Percentiles rank a stretch among this genome's conserved stretches.
These are phyloP conservation scores for Cercospora nicotianae DNA, from an alignment of 2,329 filamentous ascomycete genomes.

Conservation along the genomic window DNA sequence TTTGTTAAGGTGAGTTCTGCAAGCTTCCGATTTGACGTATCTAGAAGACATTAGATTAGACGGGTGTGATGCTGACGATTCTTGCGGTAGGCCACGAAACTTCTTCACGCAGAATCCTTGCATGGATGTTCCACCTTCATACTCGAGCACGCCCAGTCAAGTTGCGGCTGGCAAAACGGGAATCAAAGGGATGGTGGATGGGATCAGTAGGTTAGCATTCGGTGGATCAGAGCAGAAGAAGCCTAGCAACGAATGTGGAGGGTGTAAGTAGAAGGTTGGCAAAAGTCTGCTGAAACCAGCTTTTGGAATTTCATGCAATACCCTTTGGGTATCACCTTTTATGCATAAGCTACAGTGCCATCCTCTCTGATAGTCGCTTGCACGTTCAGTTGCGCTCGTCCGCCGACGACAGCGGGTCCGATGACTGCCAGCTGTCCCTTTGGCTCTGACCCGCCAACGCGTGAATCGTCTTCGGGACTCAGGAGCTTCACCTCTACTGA, in stretches of 20 bases:
- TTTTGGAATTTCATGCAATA: neutral
- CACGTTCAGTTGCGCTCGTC: constrained; percentile 63
- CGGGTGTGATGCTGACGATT: neutral
- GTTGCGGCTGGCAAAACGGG: constrained; percentile 45
- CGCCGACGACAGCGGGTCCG: constrained; percentile 72
- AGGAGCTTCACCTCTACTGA: constrained; percentile 69
- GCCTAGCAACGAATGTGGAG: constrained; percentile 30
- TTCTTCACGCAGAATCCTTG: constrained; percentile 81
- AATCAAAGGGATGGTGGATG: constrained; percentile 50
- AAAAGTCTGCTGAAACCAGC: constrained; percentile 41
- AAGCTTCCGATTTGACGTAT: no score
- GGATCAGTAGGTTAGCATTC: constrained; percentile 52
- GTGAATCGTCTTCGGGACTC: constrained; percentile 44
- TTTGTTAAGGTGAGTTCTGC: neutral
- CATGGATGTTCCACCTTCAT: constrained; percentile 77
- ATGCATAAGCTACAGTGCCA: constrained; percentile 60
- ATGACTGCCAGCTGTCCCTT: constrained; percentile 60
- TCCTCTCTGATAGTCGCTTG: constrained; percentile 68
- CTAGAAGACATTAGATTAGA: no score
- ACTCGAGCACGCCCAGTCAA: constrained; percentile 70
- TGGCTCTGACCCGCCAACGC: constrained; percentile 60
- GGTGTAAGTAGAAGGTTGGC: neutral
- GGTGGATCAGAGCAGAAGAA: constrained; percentile 41
- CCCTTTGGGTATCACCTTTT: neutral
- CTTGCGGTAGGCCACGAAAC: constrained; percentile 59